These are phyloP conservation scores for Ganoderma meredithae DNA, from an alignment of 1,284 basidiomycete genomes.

Conservation along the genomic window DNA sequence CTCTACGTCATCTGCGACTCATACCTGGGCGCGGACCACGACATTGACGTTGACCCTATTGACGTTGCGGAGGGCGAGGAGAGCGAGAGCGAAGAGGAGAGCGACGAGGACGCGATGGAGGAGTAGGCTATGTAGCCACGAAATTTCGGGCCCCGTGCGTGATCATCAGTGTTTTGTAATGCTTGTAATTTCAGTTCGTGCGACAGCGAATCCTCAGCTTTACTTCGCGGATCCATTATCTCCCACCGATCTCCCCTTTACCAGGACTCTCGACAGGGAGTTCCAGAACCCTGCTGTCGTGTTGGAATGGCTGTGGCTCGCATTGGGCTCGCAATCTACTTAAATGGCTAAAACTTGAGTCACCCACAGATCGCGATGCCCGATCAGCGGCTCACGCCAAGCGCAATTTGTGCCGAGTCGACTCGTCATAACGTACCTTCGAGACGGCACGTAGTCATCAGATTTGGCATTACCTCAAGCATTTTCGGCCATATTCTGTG, in stretches of 20 bases:
- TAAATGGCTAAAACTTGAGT: not conserved
- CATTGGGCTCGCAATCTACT: no score
- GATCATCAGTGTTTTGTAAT: conserved; percentile 7
- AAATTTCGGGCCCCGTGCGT: not conserved
- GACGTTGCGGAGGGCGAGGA: conserved; percentile 89
- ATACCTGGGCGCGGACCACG: conserved; percentile 91
- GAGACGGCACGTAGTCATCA: no score
- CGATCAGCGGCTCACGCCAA: no score
- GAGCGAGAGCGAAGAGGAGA: conserved; percentile 79
- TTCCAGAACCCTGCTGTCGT: not conserved
- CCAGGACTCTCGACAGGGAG: no score
- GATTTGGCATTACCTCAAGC: no score
- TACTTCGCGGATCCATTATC: not conserved
- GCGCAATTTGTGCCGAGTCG: no score
- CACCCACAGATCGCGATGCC: not conserved
- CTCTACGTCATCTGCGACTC: conserved; percentile 94
- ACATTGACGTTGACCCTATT: conserved; percentile 81
- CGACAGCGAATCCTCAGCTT: not conserved
- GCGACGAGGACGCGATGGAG: conserved; percentile 51
- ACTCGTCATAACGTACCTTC: no score
- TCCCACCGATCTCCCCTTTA: not conserved
- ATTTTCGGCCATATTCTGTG: not conserved
- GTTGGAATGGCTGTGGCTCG: no score
- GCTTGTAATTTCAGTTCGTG: conserved; percentile 1
- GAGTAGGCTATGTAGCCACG: conserved; percentile 39